These are phyloP conservation scores for Berkeleyomyces basicola DNA, from an alignment of 2,329 filamentous ascomycete species.

Conservation along the genomic window DNA sequence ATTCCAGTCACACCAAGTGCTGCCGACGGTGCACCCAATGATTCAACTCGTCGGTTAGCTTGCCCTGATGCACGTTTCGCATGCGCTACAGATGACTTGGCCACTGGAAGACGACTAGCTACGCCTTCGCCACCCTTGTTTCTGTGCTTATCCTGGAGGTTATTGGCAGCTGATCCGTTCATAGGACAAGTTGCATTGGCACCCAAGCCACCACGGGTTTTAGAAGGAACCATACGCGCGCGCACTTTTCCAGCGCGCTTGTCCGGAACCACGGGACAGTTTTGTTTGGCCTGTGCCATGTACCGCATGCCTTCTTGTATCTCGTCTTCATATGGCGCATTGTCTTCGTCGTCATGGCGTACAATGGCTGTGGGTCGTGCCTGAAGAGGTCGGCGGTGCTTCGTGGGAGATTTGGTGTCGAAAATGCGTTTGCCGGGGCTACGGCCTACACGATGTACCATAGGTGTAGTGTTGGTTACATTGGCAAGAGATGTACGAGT, in stretches of 20 bases:
- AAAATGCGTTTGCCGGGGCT: slow-evolving; percentile 6
- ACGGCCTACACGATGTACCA: neutral
- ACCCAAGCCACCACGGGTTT: neutral
- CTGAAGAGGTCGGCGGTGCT: slow-evolving; percentile 7
- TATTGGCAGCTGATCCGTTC: neutral
- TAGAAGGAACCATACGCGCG: neutral
- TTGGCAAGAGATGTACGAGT: neutral
- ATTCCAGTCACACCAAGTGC: neutral
- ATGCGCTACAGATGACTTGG: neutral
- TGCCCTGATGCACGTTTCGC: neutral
- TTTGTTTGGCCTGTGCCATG: slow-evolving; percentile 79
- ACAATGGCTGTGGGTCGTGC: neutral
- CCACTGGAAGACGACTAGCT: neutral
- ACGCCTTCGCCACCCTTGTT: neutral
- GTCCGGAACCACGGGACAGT: slow-evolving; percentile 26
- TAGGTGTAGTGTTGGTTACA: slow-evolving; percentile 3
- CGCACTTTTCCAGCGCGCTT: slow-evolving; percentile 4
- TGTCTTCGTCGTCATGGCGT: slow-evolving; percentile 28
- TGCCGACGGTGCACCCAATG: neutral
- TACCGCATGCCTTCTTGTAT: slow-evolving; percentile 71
- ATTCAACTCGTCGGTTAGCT: neutral
- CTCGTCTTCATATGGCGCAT: slow-evolving; percentile 46
- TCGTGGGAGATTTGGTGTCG: slow-evolving; percentile 6
- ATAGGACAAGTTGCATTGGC: slow-evolving; percentile 1
- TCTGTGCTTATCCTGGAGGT: neutral